Base-by-base conservation (phyloP, 176 grass and related monocot species). In the Triticum turgidum region DNA sequence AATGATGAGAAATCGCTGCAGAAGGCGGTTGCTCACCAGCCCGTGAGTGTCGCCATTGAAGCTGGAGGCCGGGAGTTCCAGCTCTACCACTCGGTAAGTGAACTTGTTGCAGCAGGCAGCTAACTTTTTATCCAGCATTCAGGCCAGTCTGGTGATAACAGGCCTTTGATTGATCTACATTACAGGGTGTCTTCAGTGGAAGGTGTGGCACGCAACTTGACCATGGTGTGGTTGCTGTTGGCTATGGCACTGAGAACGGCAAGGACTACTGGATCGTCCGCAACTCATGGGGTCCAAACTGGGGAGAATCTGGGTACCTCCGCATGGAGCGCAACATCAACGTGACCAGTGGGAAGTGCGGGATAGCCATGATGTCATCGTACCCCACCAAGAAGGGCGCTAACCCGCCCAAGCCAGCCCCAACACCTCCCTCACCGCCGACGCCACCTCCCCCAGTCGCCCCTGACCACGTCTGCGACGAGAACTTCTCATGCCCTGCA, bases 201-300 rank as follows among this genome's bases (percentile, higher is more conserved):
- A 86, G 29, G 7, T 98, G 97, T 69, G 89, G 88, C 11, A 96
- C 91, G 15, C 34, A 84, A 5, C 92, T 98, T 1, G 94, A 98
- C 64, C 97, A 96, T 4, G 97, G 92, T 66, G 94, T 94, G 0
- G 93, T 93, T 3, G 92, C 91, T 1, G 94, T 98, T 0, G 97
- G 97, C 38, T 98, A 96, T 37, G 94, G 92, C 70, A 91, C 88
- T 1, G 94, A 98, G 21, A 92, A 98, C 0, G 89, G 89, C 42
- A 89, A 89, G 27, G 94, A 94, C 83, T 98, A 96, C 88, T 96
- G 97, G 97, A 92, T 94, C 15, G 97, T 98, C 21, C 92, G 91
- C 74, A 98, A 98, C 87, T 98, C 97, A 20, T 98, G 97, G 94
- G 94, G 94, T 10, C 30, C 88, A 1, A 59, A 85, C 18, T 98